A percentile compares a stretch with the other conserved stretches of the same genome.
These are phyloP conservation scores for Syzygium grande DNA, from an alignment of 345 rosid genomes.

Conservation along the genomic window DNA sequence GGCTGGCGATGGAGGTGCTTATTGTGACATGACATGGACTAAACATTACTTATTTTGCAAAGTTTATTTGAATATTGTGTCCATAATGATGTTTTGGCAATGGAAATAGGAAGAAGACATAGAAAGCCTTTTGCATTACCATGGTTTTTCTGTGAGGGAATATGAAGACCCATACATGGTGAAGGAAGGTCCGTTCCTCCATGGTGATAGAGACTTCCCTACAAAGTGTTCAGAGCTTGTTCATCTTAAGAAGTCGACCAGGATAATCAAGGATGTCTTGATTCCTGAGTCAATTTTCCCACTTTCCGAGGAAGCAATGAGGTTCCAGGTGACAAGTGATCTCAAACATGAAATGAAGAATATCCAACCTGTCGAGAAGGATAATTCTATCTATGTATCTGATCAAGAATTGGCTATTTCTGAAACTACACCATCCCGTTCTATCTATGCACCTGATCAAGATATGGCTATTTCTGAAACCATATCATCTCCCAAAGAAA, in stretches of 20 bases:
- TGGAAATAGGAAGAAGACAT: constrained; percentile 70
- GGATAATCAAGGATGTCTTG: constrained; percentile 60
- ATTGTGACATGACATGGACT: constrained; percentile 3
- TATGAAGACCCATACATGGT: constrained; percentile 93
- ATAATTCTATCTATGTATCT: constrained; percentile 15
- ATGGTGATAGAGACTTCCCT: constrained; percentile 68
- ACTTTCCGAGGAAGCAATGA: constrained; percentile 20
- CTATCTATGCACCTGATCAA: constrained; percentile 22
- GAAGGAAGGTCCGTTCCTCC: constrained; percentile 78
- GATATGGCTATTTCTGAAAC: constrained; percentile 35
- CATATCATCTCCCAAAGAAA: constrained; percentile 26
- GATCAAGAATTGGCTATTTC: constrained; percentile 42
- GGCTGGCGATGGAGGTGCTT: constrained; percentile 94
- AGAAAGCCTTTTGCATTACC: constrained; percentile 53
- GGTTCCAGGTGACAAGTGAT: constrained; percentile 15
- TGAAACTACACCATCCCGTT: constrained; percentile 20
- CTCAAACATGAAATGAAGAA: constrained; percentile 17
- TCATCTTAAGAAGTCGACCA: constrained; percentile 59
- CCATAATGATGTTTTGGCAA: constrained; percentile 8
- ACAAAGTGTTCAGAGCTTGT: constrained; percentile 82
- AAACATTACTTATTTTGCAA: neutral
- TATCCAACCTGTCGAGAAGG: constrained; percentile 22
- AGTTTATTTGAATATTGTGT: constrained; percentile 2
- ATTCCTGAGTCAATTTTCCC: constrained; percentile 19
- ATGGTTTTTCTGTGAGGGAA: constrained; percentile 69